Evolutionary conservation across 495 filamentous ascomycete species (phyloP).

Genomic region (Aspergillus affinis): DNA sequence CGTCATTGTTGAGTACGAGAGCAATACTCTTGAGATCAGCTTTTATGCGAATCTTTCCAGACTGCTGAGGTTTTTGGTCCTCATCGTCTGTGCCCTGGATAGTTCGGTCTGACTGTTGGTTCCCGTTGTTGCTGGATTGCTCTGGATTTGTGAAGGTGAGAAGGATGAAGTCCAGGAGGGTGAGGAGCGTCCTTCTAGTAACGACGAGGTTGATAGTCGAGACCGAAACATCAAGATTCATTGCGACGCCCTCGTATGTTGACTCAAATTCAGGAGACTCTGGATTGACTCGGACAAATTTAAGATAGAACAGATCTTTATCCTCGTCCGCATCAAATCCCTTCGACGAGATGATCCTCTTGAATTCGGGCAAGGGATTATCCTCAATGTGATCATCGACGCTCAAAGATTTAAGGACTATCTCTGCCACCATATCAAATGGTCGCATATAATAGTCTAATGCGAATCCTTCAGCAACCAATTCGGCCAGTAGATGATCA

Average conservation of each 20-base stretch:
- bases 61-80: conserved; percentile 39
- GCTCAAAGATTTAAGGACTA: conserved; percentile 80
- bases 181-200: conserved; percentile 88
- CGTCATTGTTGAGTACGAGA: conserved; percentile 97
- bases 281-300: conserved; percentile 82
- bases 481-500: conserved; percentile 82
- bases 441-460: conserved; percentile 84
- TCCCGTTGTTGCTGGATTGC: conserved; percentile 33
- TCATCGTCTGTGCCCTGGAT: conserved; percentile 46
- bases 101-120: conserved; percentile 38
- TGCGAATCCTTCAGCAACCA: conserved; percentile 86
- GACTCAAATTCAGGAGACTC: conserved; percentile 92
- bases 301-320: conserved; percentile 82
- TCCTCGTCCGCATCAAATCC: conserved; percentile 67
- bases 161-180: conserved; percentile 94
- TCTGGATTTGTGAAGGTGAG: conserved; percentile 84
- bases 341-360: conserved; percentile 89
- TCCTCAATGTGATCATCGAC: conserved; percentile 94
- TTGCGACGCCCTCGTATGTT: conserved; percentile 88
- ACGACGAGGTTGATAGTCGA: conserved; percentile 96
- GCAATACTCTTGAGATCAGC: conserved; percentile 89
- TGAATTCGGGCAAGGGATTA: conserved; percentile 88
- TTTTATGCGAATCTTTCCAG: conserved; percentile 75
- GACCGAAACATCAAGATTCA: conserved; percentile 85
- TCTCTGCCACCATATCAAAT: conserved; percentile 88